Evolutionary conservation across 768 basidiomycete species (phyloP).

Genomic region (Amanita jacksonii): DNA sequence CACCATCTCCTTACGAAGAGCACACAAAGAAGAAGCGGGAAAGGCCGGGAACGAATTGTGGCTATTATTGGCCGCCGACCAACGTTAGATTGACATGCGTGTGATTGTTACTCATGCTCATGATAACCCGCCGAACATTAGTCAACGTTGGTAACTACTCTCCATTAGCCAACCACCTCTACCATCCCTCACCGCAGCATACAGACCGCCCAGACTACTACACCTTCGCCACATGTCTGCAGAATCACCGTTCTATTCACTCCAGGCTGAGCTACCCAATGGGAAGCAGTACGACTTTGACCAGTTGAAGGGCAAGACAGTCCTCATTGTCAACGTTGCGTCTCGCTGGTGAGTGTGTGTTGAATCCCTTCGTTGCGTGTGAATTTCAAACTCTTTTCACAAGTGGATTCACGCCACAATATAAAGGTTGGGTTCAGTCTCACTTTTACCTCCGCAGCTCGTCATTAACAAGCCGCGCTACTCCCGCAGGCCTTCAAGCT

Average conservation of each 20-base stretch:
- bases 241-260: conserved; percentile 47
- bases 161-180: no score
- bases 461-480: not conserved
- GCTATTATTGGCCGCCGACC: no score
- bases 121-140: no score
- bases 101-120: no score
- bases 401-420: conserved; percentile 85
- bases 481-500: conserved; percentile 57
- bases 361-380: conserved; percentile 1
- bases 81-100: no score
- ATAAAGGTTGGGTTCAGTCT: conserved; percentile 36
- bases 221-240: conserved; percentile 21
- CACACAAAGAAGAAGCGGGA: no score
- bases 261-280: conserved; percentile 56
- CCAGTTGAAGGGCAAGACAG: conserved; percentile 66
- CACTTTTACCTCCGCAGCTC: no score
- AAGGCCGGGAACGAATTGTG: no score
- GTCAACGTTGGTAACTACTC: no score
- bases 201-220: no score
- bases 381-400: not conserved
- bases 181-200: not conserved
- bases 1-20: no score
- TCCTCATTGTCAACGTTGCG: conserved; percentile 71
- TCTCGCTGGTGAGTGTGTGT: conserved; percentile 50
- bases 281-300: conserved; percentile 51